Base-by-base conservation (phyloP, 148 eudicot species). In the Camellia sinensis region DNA sequence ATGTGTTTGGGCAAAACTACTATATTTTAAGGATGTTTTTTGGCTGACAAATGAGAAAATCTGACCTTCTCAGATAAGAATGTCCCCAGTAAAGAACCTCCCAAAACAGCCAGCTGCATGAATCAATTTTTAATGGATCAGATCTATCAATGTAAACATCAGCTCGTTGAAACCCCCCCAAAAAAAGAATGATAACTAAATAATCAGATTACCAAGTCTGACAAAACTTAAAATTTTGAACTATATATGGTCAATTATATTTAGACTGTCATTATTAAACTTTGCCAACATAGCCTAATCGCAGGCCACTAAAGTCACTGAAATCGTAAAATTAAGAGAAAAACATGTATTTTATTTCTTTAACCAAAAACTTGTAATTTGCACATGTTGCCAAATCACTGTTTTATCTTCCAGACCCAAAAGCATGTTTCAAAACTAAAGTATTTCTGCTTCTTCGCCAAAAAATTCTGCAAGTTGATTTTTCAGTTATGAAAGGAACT, bases 21-120 rank as follows among this genome's bases (percentile, higher is more conserved):
- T 59, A 79, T 79, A 14, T 79, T 37, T 3, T 45, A 79, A 43
- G 67, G 15, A 21, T 14, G 7, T 15, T 46, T 18, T 45, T 59
- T 17, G 73, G 54, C 4, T 70, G 53, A 71, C 61, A 17, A 61
- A 72, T 19, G 40, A 50, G 59, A 61, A 29, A 40, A 75, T 4
- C 88, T 85, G 56, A 95, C 98, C 88, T 94, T 94, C 86, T 97
- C 99, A 8, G 99, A 97, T 79, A 97, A 87, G 87, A 92, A 91
- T 83, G 88, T 89, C 53, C 99, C 99, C 29, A 97, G 87, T 76
- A 97, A 84, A 71, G 99, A 94, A 50, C 98, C 99, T 57, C 98
- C 99, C 11, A 92, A 83, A 54, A 97, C 99, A 81, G 99, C 99
- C 82, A 97, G 88, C 99, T 94, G 97, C 91, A 87, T 40, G 64